phyloP scores from a whole-genome alignment of 768 basidiomycete species.

The Chalciporus chontae region DNA sequence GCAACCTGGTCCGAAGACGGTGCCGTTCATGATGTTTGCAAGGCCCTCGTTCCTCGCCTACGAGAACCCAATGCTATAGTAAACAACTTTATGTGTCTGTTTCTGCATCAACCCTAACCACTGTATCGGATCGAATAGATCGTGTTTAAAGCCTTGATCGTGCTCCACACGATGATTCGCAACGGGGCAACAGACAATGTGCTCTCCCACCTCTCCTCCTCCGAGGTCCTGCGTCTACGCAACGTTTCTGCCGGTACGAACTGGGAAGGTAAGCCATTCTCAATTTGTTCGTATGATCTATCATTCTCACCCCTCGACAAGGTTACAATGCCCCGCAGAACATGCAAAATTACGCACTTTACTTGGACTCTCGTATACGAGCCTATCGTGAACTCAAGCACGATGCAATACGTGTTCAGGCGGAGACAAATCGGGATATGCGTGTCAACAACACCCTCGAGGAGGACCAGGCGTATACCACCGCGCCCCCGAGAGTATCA shows the following conservation, averaged over 20 bases:
- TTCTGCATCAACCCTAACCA: neutral
- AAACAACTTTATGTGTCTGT: slow-evolving; percentile 28
- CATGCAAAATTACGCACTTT: slow-evolving; percentile 80
- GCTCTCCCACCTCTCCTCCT: slow-evolving; percentile 74
- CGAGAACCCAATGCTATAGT: slow-evolving; percentile 92
- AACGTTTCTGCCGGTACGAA: slow-evolving; percentile 69
- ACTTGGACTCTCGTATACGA: slow-evolving; percentile 84
- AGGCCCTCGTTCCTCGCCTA: slow-evolving; percentile 77
- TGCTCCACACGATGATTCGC: slow-evolving; percentile 94
- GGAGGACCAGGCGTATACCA: slow-evolving; percentile 44
- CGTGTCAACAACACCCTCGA: slow-evolving; percentile 61
- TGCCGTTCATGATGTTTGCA: slow-evolving; percentile 88
- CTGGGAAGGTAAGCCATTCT: slow-evolving; percentile 73
- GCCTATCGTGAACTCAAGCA: slow-evolving; percentile 90
- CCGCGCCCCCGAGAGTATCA: slow-evolving; percentile 27
- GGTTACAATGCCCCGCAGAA: slow-evolving; percentile 87
- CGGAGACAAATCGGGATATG: slow-evolving; percentile 87
- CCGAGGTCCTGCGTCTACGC: slow-evolving; percentile 75
- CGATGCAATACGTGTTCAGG: slow-evolving; percentile 90
- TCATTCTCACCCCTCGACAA: slow-evolving; percentile 25
- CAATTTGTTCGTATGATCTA: too few relatives aligned
- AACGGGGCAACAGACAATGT: slow-evolving; percentile 96
- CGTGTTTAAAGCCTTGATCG: slow-evolving; percentile 97
- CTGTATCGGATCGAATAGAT: slow-evolving; percentile 46
- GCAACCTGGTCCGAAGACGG: slow-evolving; percentile 98